phyloP scores from a whole-genome alignment of 2,329 filamentous ascomycete species.

The Acrocalymma vagum region DNA sequence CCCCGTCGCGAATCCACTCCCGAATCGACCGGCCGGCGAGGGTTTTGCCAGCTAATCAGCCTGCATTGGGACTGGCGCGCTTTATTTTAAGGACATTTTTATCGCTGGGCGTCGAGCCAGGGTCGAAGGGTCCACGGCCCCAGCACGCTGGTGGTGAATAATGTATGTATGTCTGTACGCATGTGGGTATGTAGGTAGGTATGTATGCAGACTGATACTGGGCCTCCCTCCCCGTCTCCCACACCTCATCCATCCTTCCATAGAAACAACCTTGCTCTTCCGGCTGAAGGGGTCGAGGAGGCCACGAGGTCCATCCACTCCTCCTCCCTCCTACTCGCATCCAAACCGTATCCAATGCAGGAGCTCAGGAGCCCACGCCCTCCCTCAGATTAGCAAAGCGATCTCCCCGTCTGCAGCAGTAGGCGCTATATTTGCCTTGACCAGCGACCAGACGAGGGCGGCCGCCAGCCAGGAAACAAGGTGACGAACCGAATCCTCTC shows the following conservation, averaged over 20 bases:
- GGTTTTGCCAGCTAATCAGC: too few species aligned
- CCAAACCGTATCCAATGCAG: conserved; percentile 21
- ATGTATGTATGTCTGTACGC: conserved; percentile 13
- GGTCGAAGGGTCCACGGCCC: too few species aligned
- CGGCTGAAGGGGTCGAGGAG: conserved; percentile 17
- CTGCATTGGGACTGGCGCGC: too few species aligned
- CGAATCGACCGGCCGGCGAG: too few species aligned
- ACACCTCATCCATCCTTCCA: conserved; percentile 10
- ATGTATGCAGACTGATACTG: not conserved
- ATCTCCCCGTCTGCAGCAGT: conserved; percentile 21
- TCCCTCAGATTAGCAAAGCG: conserved; percentile 22
- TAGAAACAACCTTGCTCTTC: conserved; percentile 12
- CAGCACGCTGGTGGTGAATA: too few species aligned
- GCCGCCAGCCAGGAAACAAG: conserved; percentile 8
- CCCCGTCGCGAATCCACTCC: conserved; percentile 6
- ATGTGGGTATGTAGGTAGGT: not conserved
- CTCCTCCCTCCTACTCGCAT: conserved; percentile 12
- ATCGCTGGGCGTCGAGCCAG: too few species aligned
- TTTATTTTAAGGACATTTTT: too few species aligned
- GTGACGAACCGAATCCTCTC: not conserved
- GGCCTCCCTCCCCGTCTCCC: conserved; percentile 9
- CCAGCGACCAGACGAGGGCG: conserved; percentile 12
- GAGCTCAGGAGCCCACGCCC: too few species aligned
- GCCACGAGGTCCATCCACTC: too few species aligned
- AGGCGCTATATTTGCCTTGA: too few species aligned